Percentiles rank a stretch among this genome's conserved stretches.
Conservation (phyloP, 2,329 filamentous ascomycete genomes). For the Cytospora piceae region DNA sequence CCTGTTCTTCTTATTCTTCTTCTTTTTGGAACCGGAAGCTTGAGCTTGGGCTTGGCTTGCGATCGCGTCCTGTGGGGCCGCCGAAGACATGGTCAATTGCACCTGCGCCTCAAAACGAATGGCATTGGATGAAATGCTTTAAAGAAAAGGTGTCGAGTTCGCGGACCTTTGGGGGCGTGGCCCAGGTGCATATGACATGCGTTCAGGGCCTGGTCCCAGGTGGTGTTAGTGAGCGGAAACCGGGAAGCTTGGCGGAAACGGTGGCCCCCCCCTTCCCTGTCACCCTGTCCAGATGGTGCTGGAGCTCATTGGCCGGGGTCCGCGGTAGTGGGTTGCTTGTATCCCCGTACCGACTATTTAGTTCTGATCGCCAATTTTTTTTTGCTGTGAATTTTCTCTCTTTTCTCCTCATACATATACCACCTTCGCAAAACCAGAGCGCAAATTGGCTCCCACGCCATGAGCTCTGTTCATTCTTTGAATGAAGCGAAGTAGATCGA, state of each 20-base stretch:
- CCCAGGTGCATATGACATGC: constrained; percentile 17
- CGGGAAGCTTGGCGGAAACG: constrained; percentile 1
- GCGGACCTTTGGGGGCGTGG: constrained; percentile 12
- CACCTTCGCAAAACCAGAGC: constrained; percentile 44
- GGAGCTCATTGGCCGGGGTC: constrained; percentile 18
- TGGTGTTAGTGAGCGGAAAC: constrained; percentile 11
- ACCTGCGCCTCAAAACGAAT: constrained; percentile 26
- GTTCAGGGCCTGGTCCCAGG: constrained; percentile 13
- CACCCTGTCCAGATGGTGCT: neutral
- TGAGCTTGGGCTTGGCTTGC: constrained; percentile 25
- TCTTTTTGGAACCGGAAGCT: constrained; percentile 23
- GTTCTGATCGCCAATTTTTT: constrained; percentile 30
- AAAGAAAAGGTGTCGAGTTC: constrained; percentile 15
- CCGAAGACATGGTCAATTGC: constrained; percentile 32
- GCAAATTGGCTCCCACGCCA: constrained; percentile 40
- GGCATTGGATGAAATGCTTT: constrained; percentile 27
- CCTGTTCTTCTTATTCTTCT: constrained; percentile 31
- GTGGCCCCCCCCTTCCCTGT: constrained; percentile 1
- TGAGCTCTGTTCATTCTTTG: constrained; percentile 26
- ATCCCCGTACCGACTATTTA: constrained; percentile 9
- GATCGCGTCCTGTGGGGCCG: constrained; percentile 29
- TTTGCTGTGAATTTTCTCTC: constrained; percentile 41
- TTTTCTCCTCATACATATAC: constrained; percentile 52
- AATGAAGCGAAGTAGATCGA: constrained; percentile 29
- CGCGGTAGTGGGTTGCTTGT: neutral